A percentile compares a stretch with the other conserved stretches of the same genome.
phyloP scores from a whole-genome alignment of 805 yeast species.

The Suhomyces faveliae region DNA sequence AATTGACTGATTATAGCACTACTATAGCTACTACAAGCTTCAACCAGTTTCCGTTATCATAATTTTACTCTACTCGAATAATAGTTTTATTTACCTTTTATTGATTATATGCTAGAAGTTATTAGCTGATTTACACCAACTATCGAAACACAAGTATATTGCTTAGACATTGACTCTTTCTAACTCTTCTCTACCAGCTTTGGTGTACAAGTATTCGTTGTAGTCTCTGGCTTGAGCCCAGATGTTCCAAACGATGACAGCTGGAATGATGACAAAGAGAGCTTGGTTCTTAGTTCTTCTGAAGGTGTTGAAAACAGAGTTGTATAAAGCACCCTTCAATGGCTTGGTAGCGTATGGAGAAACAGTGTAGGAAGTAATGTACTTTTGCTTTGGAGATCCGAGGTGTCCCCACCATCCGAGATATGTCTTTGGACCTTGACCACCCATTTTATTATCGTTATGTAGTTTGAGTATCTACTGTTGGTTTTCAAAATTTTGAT shows the following conservation, averaged over 20 bases:
- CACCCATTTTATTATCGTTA: conserved; percentile 51
- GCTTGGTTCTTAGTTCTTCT: conserved; percentile 91
- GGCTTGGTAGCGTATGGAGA: conserved; percentile 95
- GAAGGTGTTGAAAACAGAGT: conserved; percentile 86
- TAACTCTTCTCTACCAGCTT: conserved; percentile 95
- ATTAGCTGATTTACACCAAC: background rate
- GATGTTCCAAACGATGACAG: conserved; percentile 74
- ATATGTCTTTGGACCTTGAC: conserved; percentile 68
- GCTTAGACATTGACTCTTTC: conserved; percentile 52
- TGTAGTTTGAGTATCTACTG: background rate
- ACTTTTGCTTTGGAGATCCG: conserved; percentile 85
- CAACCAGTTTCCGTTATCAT: too few relatives aligned
- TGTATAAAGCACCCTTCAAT: conserved; percentile 79
- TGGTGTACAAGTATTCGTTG: conserved; percentile 92
- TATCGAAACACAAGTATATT: background rate
- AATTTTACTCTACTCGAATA: background rate
- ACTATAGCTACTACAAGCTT: too few relatives aligned
- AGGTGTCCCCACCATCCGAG: conserved; percentile 98
- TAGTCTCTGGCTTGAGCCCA: conserved; percentile 87
- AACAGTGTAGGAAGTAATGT: conserved; percentile 82
- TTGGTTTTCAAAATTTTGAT: conserved; percentile 1
- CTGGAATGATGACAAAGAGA: conserved; percentile 76
- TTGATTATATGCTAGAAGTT: conserved; percentile 3
- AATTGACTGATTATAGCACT: too few relatives aligned
- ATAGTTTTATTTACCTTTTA: background rate